Percentiles rank a stretch among this genome's conserved stretches.
phyloP scores from a whole-genome alignment of 192 early-diverging fungal genomes.

The Coemansia sp. region DNA sequence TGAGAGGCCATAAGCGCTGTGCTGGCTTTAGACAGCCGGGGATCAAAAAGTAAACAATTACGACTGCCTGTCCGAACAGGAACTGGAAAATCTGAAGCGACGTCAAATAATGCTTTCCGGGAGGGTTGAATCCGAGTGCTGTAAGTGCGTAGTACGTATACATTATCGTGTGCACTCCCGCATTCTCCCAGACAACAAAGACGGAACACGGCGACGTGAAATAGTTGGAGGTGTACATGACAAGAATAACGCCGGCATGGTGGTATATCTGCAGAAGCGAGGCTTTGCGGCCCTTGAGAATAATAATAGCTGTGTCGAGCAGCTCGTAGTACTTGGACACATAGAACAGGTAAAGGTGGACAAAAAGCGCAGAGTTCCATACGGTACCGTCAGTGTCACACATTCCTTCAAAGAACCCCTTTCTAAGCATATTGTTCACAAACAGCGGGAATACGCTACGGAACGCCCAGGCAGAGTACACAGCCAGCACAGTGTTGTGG shows the following conservation, averaged over 20 bases:
- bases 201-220: constrained; percentile 68
- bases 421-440: constrained; percentile 53
- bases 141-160: constrained; percentile 79
- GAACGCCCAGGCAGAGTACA: constrained; percentile 75
- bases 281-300: constrained; percentile 67
- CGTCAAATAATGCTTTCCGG: constrained; percentile 79
- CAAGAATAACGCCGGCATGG: constrained; percentile 80
- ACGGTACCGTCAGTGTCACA: constrained; percentile 65
- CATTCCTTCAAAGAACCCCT: constrained; percentile 59
- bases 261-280: constrained; percentile 84
- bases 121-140: constrained; percentile 67
- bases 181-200: constrained; percentile 76
- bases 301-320: constrained; percentile 77
- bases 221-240: constrained; percentile 73
- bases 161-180: constrained; percentile 85
- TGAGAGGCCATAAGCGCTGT: constrained; percentile 59
- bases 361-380: constrained; percentile 67
- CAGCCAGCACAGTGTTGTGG: constrained; percentile 70
- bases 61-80: constrained; percentile 64
- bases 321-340: constrained; percentile 84
- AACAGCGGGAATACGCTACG: constrained; percentile 59
- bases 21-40: constrained; percentile 57
- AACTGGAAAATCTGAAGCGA: constrained; percentile 85
- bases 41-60: constrained; percentile 62
- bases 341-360: constrained; percentile 81